Evolutionary conservation across 495 filamentous ascomycete genomes (phyloP), one percentile per base, ranked within the genome.

Genomic region (Hypoxylon fragiforme): DNA sequence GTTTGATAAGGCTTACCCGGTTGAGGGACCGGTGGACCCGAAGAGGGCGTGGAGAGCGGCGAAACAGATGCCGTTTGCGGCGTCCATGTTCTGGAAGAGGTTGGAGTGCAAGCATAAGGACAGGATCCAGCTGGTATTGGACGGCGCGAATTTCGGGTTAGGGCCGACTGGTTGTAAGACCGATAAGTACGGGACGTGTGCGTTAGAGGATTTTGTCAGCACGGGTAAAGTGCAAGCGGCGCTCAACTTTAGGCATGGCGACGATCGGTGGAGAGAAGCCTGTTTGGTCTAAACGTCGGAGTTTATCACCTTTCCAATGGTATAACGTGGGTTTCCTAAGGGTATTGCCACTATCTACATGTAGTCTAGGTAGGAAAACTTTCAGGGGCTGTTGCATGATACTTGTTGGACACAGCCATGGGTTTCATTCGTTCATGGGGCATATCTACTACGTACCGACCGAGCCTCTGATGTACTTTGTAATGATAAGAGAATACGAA

Each of bases 171-270:
- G 57, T 13, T 60, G 57, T 15, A 37, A 49, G 21, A 54, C 31
- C 40, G 50, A 60, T 22, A 14, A 39, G 28, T 60, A 43, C n/a
- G 57, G 57, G 22, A 48, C 57, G 3, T 60, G 57, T 26, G 24
- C 26, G 2, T 44, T 54, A 15, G 32, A 37, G 24, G 50, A 60
- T 13, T 60, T 60, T 15, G 20, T 50, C 13, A 45, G 8, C 12
- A 44, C 57, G 1, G 9, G 28, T n/a, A 34, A 4, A 7, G 57
- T 54, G 12, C 44, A 50, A 24, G 50, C 30, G n/a, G 49, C 57
- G 12, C 24, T 43, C 2, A 50, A 60, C 1, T 7, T 40, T 13
- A 60, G 44, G 5, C 41, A 48, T 30, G 57, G 44, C 19, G 50
- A 60, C 13, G 31, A 16, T 3, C 54, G 44, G 35, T 60, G 57